These are phyloP conservation scores for Platanthera zijinensis DNA, from an alignment of 106 monocot genomes.

Conservation along the genomic window DNA sequence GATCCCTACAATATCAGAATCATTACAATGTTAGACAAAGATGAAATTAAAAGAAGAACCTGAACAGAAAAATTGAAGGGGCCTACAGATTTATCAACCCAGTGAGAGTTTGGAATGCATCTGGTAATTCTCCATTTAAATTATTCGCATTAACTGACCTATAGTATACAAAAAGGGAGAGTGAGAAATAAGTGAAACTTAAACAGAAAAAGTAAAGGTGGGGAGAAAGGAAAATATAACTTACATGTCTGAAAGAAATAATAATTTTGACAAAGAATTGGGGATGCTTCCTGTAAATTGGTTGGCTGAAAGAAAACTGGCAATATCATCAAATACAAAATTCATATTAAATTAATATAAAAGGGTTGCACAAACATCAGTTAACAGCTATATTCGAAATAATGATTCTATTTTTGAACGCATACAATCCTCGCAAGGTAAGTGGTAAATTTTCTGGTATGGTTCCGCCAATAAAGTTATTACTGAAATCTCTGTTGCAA, in stretches of 20 bases:
- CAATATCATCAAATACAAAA: slow-evolving; percentile 10
- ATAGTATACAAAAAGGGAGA: slow-evolving; percentile 1
- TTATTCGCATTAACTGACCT: slow-evolving; percentile 84
- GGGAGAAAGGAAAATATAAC: not conserved
- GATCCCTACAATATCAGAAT: slow-evolving; percentile 43
- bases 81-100: slow-evolving; percentile 80
- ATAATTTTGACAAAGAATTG: slow-evolving; percentile 51
- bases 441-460: slow-evolving; percentile 82
- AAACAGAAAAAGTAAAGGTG: not conserved
- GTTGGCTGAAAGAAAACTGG: slow-evolving; percentile 94
- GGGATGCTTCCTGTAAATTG: slow-evolving; percentile 88
- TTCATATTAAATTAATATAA: slow-evolving; percentile 4
- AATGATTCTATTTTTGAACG: not conserved
- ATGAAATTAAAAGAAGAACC: not conserved
- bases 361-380: slow-evolving; percentile 1
- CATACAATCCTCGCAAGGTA: slow-evolving; percentile 77
- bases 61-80: not conserved
- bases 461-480: slow-evolving; percentile 89
- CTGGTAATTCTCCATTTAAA: slow-evolving; percentile 77
- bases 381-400: slow-evolving; percentile 1
- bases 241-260: slow-evolving; percentile 75
- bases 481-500: slow-evolving; percentile 75
- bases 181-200: not conserved
- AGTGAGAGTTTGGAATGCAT: slow-evolving; percentile 69
- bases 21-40: not conserved